These are phyloP conservation scores for Picea sitchensis DNA, from an alignment of 75 land plant species.

Conservation along the genomic window DNA sequence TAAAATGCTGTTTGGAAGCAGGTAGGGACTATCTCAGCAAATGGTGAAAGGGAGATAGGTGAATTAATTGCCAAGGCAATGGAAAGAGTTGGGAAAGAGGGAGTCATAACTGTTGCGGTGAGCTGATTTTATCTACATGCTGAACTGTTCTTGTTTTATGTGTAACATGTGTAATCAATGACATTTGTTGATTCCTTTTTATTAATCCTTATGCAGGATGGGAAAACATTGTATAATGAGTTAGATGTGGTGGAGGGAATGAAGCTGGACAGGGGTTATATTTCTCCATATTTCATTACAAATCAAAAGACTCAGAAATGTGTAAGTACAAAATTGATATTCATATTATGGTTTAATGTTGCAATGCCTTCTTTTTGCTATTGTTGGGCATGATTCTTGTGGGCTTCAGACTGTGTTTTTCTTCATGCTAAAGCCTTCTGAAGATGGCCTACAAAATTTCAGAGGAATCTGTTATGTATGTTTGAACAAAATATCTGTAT, in stretches of 20 bases:
- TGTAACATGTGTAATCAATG: neutral
- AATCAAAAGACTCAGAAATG: conserved; percentile 77
- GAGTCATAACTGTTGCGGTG: conserved; percentile 83
- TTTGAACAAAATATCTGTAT: neutral
- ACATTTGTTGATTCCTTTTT: neutral
- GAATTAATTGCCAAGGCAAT: conserved; percentile 85
- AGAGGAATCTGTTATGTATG: neutral
- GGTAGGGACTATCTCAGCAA: conserved; percentile 71
- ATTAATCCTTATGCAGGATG: conserved; percentile 51
- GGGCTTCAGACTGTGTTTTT: neutral
- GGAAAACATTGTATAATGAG: conserved; percentile 78
- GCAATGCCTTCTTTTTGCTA: neutral
- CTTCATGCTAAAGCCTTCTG: neutral
- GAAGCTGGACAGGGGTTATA: conserved; percentile 91
- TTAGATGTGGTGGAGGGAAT: conserved; percentile 89
- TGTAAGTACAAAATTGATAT: conserved; percentile 39
- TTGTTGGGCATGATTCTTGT: neutral
- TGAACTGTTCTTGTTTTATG: neutral
- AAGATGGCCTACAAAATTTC: neutral
- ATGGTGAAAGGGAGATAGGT: conserved; percentile 82
- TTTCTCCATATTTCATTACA: conserved; percentile 80
- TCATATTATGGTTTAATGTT: neutral
- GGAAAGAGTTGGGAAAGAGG: conserved; percentile 96
- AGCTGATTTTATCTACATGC: conserved; percentile 11
- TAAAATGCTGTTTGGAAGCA: conserved; percentile 22